Conservation (phyloP, 2,329 filamentous ascomycete species). For the Uncinocarpus reesii region DNA sequence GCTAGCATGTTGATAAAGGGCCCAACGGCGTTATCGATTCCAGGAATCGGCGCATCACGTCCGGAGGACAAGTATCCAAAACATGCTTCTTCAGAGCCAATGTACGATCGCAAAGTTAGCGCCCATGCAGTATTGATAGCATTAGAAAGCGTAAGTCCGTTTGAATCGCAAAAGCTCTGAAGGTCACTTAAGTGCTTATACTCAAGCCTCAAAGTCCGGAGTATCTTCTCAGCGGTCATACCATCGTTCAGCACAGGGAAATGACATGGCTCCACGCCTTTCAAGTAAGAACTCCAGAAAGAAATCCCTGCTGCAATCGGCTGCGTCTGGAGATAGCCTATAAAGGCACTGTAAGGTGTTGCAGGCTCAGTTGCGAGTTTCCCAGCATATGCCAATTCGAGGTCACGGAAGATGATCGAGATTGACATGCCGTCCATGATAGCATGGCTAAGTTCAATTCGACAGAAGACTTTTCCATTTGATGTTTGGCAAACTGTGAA, state of each 20-base stretch:
- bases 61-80: conserved; percentile 21
- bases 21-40: conserved; percentile 18
- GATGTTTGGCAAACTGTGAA: conserved; percentile 38
- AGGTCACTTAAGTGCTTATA: conserved; percentile 25
- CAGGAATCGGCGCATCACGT: conserved; percentile 18
- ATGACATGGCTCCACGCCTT: conserved; percentile 27
- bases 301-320: conserved; percentile 24
- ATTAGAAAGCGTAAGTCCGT: conserved; percentile 42
- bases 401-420: conserved; percentile 39
- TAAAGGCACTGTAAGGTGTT: conserved; percentile 30
- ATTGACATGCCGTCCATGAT: conserved; percentile 45
- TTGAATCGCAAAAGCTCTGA: conserved; percentile 32
- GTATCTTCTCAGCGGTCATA: conserved; percentile 18
- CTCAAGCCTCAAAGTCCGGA: conserved; percentile 26
- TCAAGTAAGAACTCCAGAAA: conserved; percentile 33
- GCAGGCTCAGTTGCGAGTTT: conserved; percentile 30
- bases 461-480: conserved; percentile 32
- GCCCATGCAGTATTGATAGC: conserved; percentile 63
- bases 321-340: conserved; percentile 24
- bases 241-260: conserved; percentile 31
- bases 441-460: conserved; percentile 44
- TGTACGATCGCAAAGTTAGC: conserved; percentile 49
- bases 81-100: conserved; percentile 55
- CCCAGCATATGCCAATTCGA: conserved; percentile 38
- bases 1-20: conserved; percentile 21